Conservation (phyloP, 441 rosid genomes). For the Populus hybrid region DNA sequence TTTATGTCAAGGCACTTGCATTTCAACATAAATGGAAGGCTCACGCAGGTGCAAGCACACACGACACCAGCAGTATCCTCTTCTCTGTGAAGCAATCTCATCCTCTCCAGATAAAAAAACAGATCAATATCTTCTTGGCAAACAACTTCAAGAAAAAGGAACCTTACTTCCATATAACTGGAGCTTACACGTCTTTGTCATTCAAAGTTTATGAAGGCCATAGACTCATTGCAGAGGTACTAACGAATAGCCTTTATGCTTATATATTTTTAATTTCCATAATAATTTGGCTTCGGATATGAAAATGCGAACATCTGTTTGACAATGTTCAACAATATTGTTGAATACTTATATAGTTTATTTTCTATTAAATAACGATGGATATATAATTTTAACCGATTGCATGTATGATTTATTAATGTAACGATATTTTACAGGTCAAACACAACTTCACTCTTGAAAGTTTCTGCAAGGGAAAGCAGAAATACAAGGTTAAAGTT, state of each 20-base stretch:
- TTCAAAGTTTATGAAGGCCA: slow-evolving; percentile 49
- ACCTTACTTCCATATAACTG: slow-evolving; percentile 49
- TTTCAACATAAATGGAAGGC: slow-evolving; percentile 51
- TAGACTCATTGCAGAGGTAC: slow-evolving; percentile 60
- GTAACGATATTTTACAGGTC: slow-evolving; percentile 11
- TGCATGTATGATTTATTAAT: background rate
- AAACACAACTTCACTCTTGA: slow-evolving; percentile 52
- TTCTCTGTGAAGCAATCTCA: slow-evolving; percentile 48
- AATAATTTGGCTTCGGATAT: background rate
- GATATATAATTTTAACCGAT: background rate
- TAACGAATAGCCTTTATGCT: background rate
- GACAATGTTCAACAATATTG: background rate
- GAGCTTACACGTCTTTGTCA: slow-evolving; percentile 45
- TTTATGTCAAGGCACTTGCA: slow-evolving; percentile 27
- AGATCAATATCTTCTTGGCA: slow-evolving; percentile 48
- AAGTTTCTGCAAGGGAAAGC: slow-evolving; percentile 67
- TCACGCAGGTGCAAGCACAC: slow-evolving; percentile 44
- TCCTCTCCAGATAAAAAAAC: slow-evolving; percentile 48
- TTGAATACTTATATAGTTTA: background rate
- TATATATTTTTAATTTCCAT: too few species aligned
- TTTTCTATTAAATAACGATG: background rate
- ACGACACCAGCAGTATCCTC: slow-evolving; percentile 20
- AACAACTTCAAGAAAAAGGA: slow-evolving; percentile 28
- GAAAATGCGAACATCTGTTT: background rate
- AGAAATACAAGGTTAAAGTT: slow-evolving; percentile 49